These are phyloP conservation scores for Polyplosphaeria fusca DNA, from an alignment of 495 filamentous ascomycete species.

Conservation along the genomic window DNA sequence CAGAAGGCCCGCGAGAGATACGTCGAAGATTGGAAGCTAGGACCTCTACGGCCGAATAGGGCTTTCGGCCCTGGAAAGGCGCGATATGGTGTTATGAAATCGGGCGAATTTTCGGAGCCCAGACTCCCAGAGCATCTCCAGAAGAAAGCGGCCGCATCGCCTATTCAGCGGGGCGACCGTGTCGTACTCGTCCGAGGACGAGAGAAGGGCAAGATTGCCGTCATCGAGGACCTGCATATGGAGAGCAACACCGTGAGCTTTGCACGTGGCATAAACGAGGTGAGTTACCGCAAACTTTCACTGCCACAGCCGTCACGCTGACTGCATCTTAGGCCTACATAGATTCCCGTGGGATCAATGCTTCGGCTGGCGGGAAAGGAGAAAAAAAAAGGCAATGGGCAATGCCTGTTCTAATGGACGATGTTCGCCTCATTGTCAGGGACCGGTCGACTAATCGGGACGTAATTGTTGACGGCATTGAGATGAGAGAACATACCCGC, in stretches of 20 bases:
- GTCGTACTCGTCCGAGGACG: conserved; percentile 72
- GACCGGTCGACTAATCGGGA: conserved; percentile 4
- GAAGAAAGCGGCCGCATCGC: not conserved
- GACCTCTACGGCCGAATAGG: conserved; percentile 68
- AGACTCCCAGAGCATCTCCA: conserved; percentile 26
- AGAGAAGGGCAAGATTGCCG: conserved; percentile 78
- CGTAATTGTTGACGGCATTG: conserved; percentile 49
- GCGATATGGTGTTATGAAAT: conserved; percentile 44
- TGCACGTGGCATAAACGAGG: too few relatives aligned
- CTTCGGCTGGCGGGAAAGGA: not conserved
- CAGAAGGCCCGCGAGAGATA: conserved; percentile 38
- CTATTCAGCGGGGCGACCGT: conserved; percentile 65
- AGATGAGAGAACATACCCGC: conserved; percentile 60
- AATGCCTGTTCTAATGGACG: not conserved
- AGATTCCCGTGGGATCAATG: not conserved
- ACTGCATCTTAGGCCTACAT: too few relatives aligned
- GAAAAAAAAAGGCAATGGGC: not conserved
- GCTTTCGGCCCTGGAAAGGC: conserved; percentile 55
- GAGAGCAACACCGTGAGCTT: conserved; percentile 56
- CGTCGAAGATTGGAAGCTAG: conserved; percentile 72
- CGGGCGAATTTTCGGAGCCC: conserved; percentile 38
- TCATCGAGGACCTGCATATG: conserved; percentile 56
- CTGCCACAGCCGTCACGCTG: too few relatives aligned
- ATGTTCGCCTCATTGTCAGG: conserved; percentile 20
- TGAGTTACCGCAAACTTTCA: too few relatives aligned